Percentiles rank a stretch among this genome's conserved stretches.
Conservation (phyloP, 257 asterid species). For the Solanum rostratum region DNA sequence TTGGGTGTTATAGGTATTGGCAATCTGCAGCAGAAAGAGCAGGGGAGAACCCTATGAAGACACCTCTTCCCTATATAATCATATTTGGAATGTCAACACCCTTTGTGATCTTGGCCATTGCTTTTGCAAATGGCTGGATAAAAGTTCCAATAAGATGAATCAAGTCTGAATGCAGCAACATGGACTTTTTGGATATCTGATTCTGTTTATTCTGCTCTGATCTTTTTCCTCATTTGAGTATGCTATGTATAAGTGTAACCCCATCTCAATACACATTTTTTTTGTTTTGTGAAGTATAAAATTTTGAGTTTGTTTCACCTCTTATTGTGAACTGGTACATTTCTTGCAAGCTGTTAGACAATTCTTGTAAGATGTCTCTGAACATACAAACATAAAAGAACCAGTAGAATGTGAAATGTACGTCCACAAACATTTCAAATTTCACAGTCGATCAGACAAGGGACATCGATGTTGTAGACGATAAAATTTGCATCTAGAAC, state of each 20-base stretch:
- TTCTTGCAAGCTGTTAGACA: not conserved
- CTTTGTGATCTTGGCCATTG: conserved; percentile 76
- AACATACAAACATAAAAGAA: not conserved
- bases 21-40: conserved; percentile 85
- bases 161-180: not conserved
- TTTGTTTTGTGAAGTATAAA: not conserved
- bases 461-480: not conserved
- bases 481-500: not conserved
- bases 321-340: not conserved
- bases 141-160: conserved; percentile 59
- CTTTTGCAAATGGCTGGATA: conserved; percentile 92
- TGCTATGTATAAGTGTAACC: not conserved
- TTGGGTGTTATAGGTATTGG: conserved; percentile 57
- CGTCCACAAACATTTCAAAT: not conserved
- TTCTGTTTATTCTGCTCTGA: not conserved
- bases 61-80: conserved; percentile 88
- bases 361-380: not conserved
- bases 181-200: not conserved
- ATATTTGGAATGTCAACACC: conserved; percentile 97
- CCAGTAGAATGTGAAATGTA: not conserved
- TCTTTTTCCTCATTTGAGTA: not conserved
- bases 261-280: not conserved
- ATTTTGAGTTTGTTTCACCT: not conserved
- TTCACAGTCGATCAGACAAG: not conserved
- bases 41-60: conserved; percentile 95